These are phyloP conservation scores for Lachancea lanzarotensis DNA, from an alignment of 805 yeast genomes.

Conservation along the genomic window DNA sequence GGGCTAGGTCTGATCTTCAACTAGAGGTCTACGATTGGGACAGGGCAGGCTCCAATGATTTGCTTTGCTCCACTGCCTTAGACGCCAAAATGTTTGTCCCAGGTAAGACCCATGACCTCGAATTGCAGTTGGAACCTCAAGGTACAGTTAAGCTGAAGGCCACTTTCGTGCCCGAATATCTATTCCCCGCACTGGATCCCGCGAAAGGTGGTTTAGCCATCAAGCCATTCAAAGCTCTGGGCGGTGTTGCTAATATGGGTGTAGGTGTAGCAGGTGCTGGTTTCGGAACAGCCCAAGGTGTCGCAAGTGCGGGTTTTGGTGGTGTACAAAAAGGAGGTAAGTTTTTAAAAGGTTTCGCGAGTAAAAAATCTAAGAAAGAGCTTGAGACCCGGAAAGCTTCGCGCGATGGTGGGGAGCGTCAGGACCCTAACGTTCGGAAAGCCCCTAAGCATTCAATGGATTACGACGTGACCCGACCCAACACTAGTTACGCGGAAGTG, in stretches of 20 bases:
- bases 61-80: conserved; percentile 46
- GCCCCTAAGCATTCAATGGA: conserved; percentile 17
- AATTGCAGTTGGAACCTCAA: conserved; percentile 52
- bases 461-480: conserved; percentile 26
- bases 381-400: not conserved
- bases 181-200: conserved; percentile 52
- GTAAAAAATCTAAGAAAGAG: conserved; percentile 19
- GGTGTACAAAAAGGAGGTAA: conserved; percentile 45
- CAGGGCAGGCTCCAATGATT: conserved; percentile 60
- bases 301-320: conserved; percentile 39
- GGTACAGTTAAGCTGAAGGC: conserved; percentile 53
- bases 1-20: conserved; percentile 45
- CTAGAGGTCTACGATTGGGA: conserved; percentile 70
- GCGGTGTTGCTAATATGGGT: conserved; percentile 19
- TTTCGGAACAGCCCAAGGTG: conserved; percentile 37
- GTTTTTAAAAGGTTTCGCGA: conserved; percentile 32
- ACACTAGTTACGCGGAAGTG: conserved; percentile 24
- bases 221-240: conserved; percentile 44
- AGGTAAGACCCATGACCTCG: conserved; percentile 39
- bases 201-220: conserved; percentile 37
- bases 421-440: not conserved
- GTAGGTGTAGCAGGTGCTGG: conserved; percentile 35
- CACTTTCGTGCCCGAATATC: conserved; percentile 56
- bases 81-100: conserved; percentile 48
- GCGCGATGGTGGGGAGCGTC: conserved; percentile 3